Evolutionary conservation across 208 protist species (phyloP).

Genomic region (Crithidia fasciculata): DNA sequence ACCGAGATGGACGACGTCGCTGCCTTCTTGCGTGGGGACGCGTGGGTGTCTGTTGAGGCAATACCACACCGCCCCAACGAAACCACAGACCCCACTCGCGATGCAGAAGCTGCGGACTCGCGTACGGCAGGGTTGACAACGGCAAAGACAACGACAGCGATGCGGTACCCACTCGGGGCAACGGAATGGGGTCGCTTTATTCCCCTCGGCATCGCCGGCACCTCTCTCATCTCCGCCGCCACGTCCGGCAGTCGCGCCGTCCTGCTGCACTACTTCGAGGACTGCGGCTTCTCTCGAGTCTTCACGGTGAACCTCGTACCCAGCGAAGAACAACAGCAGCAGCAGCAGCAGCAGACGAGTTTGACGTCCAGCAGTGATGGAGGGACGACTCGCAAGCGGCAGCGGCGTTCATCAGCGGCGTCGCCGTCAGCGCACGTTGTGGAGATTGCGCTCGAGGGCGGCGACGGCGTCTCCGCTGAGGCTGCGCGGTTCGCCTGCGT

Average conservation of each 20-base stretch:
- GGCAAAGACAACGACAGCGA: not conserved
- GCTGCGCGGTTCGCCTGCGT: conserved; percentile 50
- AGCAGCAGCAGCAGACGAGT: not conserved
- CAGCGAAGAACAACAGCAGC: conserved; percentile 24
- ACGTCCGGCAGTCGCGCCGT: conserved; percentile 42
- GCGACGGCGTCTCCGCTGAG: conserved; percentile 19
- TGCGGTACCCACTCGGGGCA: conserved; percentile 35
- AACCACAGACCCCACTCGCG: too few species aligned
- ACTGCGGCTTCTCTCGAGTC: conserved; percentile 50
- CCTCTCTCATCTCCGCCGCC: conserved; percentile 45
- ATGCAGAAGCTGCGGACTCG: too few species aligned
- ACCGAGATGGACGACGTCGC: conserved; percentile 61
- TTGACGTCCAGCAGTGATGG: not conserved
- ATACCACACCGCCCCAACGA: too few species aligned
- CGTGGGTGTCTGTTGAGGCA: conserved; percentile 9
- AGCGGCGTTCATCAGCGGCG: not conserved
- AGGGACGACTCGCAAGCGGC: conserved; percentile 9
- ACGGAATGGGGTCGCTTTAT: conserved; percentile 55
- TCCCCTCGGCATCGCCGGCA: conserved; percentile 66
- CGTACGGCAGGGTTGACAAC: not conserved
- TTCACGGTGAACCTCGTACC: conserved; percentile 50
- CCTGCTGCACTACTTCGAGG: conserved; percentile 54
- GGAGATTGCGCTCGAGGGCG: conserved; percentile 17
- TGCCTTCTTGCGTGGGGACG: conserved; percentile 50
- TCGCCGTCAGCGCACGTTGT: not conserved